phyloP scores from a whole-genome alignment of 441 rosid species.

The Biscutella laevigata region DNA sequence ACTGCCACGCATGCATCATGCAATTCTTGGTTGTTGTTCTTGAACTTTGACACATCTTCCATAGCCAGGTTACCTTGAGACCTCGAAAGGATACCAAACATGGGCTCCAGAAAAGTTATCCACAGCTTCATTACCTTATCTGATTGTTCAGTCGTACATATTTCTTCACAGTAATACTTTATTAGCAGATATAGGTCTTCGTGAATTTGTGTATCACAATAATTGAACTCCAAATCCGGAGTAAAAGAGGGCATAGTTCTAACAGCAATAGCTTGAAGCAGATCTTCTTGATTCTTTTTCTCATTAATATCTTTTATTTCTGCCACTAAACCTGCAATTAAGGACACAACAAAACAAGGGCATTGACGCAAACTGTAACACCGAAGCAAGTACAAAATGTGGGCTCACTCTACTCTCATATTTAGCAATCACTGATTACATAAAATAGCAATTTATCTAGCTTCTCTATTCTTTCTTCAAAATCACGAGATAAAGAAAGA shows the following conservation, averaged over 20 bases:
- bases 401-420: conserved; percentile 1
- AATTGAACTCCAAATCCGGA: conserved; percentile 74
- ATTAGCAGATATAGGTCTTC: conserved; percentile 84
- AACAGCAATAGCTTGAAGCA: conserved; percentile 67
- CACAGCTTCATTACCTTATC: conserved; percentile 83
- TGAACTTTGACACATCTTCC: conserved; percentile 53
- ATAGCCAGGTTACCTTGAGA: conserved; percentile 67
- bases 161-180: conserved; percentile 83
- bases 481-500: conserved; percentile 1
- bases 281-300: conserved; percentile 73
- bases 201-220: conserved; percentile 71
- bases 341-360: conserved; percentile 3
- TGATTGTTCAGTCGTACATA: conserved; percentile 75
- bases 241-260: conserved; percentile 55
- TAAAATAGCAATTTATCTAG: not conserved
- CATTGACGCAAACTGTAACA: conserved; percentile 11
- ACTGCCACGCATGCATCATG: conserved; percentile 34
- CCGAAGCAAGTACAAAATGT: not conserved
- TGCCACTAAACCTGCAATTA: conserved; percentile 58
- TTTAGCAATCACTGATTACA: not conserved
- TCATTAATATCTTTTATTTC: conserved; percentile 92
- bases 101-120: conserved; percentile 88
- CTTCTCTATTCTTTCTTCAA: not conserved
- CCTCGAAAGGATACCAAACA: conserved; percentile 68
- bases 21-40: conserved; percentile 35